phyloP scores from a whole-genome alignment of 75 land plant species.

The Sequoiadendron giganteum region DNA sequence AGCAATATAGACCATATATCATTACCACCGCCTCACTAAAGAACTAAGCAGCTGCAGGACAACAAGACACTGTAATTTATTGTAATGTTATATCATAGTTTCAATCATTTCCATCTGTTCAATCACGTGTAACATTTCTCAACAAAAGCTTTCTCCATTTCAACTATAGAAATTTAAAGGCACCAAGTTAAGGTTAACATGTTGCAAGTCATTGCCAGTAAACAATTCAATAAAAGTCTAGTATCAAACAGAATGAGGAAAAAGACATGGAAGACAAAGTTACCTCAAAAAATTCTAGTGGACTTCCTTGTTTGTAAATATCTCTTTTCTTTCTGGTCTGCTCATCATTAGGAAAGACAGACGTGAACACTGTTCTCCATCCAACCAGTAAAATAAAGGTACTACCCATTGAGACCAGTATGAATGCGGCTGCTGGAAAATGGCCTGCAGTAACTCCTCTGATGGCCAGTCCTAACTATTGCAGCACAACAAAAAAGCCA shows the following conservation, averaged over 20 bases:
- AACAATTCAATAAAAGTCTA: neutral
- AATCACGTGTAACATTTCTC: neutral
- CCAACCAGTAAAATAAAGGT: constrained; percentile 76
- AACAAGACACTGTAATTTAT: neutral
- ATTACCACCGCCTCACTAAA: constrained; percentile 14
- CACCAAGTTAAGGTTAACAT: neutral
- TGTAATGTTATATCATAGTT: neutral
- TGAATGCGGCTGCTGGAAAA: constrained; percentile 67
- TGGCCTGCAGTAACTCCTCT: constrained; percentile 64
- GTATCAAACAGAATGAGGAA: neutral
- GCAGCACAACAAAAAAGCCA: constrained; percentile 2
- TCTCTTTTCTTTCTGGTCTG: constrained; percentile 38
- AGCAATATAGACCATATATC: neutral
- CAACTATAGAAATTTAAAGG: neutral
- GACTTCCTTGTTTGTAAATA: constrained; percentile 63
- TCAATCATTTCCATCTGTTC: neutral
- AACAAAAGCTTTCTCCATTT: neutral
- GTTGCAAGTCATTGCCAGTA: neutral
- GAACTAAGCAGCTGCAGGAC: constrained; percentile 10
- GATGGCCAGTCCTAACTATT: constrained; percentile 73
- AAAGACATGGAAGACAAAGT: neutral
- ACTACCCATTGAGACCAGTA: constrained; percentile 71
- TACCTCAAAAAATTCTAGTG: constrained; percentile 94
- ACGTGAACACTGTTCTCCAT: constrained; percentile 65
- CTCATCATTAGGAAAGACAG: constrained; percentile 44